Percentiles rank a stretch among this genome's conserved stretches.
These are phyloP conservation scores for Xylaria cubensis DNA, from an alignment of 495 filamentous ascomycete species.

Conservation along the genomic window DNA sequence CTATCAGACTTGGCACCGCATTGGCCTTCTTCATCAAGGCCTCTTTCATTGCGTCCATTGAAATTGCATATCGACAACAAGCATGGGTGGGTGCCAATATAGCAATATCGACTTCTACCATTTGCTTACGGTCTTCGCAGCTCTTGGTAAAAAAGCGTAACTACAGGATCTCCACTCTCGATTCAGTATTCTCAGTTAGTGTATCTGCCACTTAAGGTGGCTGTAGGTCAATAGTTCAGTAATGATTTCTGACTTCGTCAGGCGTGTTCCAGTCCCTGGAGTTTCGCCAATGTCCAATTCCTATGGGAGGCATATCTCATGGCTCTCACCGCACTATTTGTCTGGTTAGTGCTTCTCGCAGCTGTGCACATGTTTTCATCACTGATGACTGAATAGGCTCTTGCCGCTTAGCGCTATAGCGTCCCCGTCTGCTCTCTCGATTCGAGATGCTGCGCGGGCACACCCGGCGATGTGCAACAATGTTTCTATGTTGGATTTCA, in stretches of 20 bases:
- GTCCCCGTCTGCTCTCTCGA: background rate
- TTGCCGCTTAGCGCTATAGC: slow-evolving; percentile 1
- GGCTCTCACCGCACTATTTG: background rate
- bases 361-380: background rate
- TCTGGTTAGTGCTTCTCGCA: background rate
- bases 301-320: background rate
- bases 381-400: background rate
- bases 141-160: background rate
- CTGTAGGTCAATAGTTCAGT: background rate
- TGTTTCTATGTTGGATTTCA: background rate
- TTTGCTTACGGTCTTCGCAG: background rate
- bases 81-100: background rate
- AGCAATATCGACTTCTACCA: background rate
- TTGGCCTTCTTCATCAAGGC: background rate
- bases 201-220: background rate
- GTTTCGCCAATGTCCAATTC: background rate
- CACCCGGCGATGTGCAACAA: background rate
- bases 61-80: background rate
- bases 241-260: background rate
- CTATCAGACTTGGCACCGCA: background rate
- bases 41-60: background rate
- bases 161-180: background rate
- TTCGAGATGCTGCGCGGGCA: background rate
- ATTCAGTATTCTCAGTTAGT: background rate
- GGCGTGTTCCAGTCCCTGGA: background rate